These are phyloP conservation scores for Leucosporidium creatinivorum DNA, from an alignment of 768 basidiomycete genomes.

Conservation along the genomic window DNA sequence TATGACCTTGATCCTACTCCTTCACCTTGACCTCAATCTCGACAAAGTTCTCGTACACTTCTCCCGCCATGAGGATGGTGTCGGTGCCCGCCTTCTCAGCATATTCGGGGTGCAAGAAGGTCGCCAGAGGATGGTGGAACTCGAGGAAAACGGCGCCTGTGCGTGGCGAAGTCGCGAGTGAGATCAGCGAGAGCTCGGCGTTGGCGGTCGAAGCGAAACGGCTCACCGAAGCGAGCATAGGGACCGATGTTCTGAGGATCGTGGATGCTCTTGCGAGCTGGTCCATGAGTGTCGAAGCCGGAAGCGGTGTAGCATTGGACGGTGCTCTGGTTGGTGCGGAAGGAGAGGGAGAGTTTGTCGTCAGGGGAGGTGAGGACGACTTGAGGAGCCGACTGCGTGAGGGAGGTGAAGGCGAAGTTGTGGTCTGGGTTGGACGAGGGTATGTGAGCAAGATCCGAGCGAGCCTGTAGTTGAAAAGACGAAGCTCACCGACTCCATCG, in stretches of 20 bases:
- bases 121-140: constrained; percentile 28
- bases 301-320: constrained; percentile 27
- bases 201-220: neutral
- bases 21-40: constrained; percentile 16
- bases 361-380: constrained; percentile 21
- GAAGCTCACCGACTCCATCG: neutral
- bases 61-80: constrained; percentile 14
- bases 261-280: constrained; percentile 5
- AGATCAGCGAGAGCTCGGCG: neutral
- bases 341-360: constrained; percentile 10
- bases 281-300: constrained; percentile 4
- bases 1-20: neutral
- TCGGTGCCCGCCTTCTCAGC: neutral
- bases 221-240: constrained; percentile 3
- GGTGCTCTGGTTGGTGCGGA: constrained; percentile 13
- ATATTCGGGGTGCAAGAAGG: constrained; percentile 9
- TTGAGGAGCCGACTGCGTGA: neutral
- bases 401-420: constrained; percentile 19
- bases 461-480: neutral
- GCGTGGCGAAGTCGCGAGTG: neutral
- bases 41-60: constrained; percentile 29
- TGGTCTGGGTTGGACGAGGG: neutral
- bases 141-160: constrained; percentile 28
- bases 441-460: neutral
- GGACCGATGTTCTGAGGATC: too few species aligned